Base-by-base conservation (phyloP, 2,329 filamentous ascomycete species). In the Xylariaceae sp. region DNA sequence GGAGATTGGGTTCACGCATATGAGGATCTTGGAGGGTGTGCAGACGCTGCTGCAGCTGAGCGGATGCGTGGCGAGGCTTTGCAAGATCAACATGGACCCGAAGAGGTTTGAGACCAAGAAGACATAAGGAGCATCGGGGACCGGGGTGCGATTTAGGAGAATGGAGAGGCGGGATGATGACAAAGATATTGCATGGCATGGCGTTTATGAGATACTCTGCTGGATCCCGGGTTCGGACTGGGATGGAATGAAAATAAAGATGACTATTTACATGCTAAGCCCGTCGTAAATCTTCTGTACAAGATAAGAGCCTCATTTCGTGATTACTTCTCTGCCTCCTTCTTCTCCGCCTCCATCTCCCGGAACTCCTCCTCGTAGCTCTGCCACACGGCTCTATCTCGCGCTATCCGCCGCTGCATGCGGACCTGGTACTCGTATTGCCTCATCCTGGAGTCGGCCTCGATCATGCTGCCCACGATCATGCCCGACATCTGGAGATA, bases 1-100 rank as follows among this genome's bases (percentile, higher is more conserved):
- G 69, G 93, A 96, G 68, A 98, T 98, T 65, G 93, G 93, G 39
- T 97, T 97, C 66, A 95, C 93, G 2, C 93, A 98, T 62, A 98
- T 98, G 93, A 90, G 94, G 64, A 91, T 98, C 42, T 72, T 98
- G n/a, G 93, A 98, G 62, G 93, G 93, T 22, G 88, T 98, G 18
- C 91, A 97, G 67, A 96, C 91, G 7, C 77, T 96, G 48, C 76
- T 98, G 44, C 93, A 98, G 66, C 74, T 98, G 34, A 94, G 89
- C 59, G 93, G 91, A 9, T 97, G 91, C 61, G 77, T 98, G 17
- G 89, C 88, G 13, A 83, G 91, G 56, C 73, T 98, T 42, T 93
- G 89, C 69, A 95, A 86, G 72, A 83, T 97, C 63, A 96, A 96
- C 65, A 97, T 98, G 91, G 87, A 95, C 59, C 86, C 89, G 3